Evolutionary conservation across 345 rosid genomes (phyloP).

Genomic region (Ailanthus altissimus): DNA sequence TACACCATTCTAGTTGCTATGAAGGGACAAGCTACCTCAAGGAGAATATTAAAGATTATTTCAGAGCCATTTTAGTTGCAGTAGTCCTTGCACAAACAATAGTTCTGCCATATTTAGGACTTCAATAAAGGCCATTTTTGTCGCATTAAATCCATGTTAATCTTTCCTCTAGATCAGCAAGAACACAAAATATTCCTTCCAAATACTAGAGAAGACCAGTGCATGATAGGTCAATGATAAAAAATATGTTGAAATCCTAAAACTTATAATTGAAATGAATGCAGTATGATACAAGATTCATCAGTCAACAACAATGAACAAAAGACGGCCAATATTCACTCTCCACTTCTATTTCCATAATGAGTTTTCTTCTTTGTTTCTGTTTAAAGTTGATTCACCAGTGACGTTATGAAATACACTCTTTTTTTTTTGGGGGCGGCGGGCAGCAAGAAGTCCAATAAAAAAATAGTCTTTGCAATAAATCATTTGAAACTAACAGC

Average conservation of each 20-base stretch:
- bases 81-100: neutral
- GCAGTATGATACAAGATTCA: neutral
- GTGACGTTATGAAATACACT: neutral
- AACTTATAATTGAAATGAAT: neutral
- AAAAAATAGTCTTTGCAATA: neutral
- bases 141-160: neutral
- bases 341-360: no score
- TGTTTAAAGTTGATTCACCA: neutral
- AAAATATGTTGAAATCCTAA: neutral
- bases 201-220: neutral
- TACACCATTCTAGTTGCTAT: neutral
- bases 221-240: neutral
- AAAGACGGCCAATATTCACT: neutral
- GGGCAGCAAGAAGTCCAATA: neutral
- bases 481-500: neutral
- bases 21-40: neutral
- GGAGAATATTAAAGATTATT: neutral
- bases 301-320: neutral
- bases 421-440: no score
- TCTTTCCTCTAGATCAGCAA: neutral
- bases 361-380: neutral
- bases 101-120: neutral
- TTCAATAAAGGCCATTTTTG: slow-evolving; percentile 6
- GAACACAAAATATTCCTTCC: neutral
- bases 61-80: neutral